Base-by-base conservation (phyloP, 1,139 yeast genomes). In the Yamadazyma spencermartinsiae region DNA sequence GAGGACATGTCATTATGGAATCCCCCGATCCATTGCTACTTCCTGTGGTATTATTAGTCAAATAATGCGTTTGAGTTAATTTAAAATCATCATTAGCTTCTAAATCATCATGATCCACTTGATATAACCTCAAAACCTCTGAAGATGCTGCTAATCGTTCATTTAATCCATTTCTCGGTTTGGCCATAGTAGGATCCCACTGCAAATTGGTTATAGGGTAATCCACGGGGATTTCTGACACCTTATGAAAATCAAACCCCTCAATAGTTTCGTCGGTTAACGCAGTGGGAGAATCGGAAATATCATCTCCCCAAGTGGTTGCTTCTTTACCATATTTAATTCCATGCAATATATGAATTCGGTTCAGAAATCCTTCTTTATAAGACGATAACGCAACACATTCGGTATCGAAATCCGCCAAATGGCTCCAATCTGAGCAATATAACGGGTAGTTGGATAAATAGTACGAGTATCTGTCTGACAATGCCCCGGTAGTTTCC, bases 51-150 rank as follows among this genome's bases (percentile, higher is more conserved):
- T 64, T 68, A 48, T 71, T 71, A 34, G 75, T 74, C 41, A 72
- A 57, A 28, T 60, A 48, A 44, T 70, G 76, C 1, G 76, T 69
- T 48, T 69, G 74, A 3, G 48, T 50, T 31, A 68, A 43, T 33
- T 68, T 60, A 42, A 52, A 60, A 26, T 65, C 64, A 33, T 61
- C 63, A 25, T 58, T 56, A 14, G 58, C 65, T 14, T 62, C 62
- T 12, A 44, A 62, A 55, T 41, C 38, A 24, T 61, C 65, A 33
- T 56, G 59, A 27, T 63, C 64, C 30, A 80, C 68, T 45, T 77
- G 78, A 72, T 87, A 86, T 18, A 86, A 54, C 38, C 92, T 67
- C 40, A 86, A 63, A 34, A 84, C 82, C 51, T 86, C 95, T 41
- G 84, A 80, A 9, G 87, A 76, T 0, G 90, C 77, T 1, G 87